Percentiles rank a stretch among this genome's conserved stretches.
Evolutionary conservation across 345 rosid species (phyloP).

Genomic region (Conringia planisiliqua): DNA sequence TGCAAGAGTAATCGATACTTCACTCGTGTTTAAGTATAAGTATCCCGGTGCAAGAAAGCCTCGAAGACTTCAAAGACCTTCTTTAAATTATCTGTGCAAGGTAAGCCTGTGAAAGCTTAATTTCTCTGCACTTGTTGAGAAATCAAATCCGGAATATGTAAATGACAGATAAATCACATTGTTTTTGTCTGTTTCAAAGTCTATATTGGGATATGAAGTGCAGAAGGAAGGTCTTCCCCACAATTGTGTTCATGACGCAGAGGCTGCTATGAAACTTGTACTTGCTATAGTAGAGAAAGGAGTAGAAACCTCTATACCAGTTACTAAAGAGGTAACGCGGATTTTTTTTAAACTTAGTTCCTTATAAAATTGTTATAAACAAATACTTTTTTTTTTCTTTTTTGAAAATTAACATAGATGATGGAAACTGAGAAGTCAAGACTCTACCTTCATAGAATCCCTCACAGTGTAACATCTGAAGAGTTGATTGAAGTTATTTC

Average conservation of each 20-base stretch:
- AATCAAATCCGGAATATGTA: not conserved
- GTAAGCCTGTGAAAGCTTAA: slow-evolving; percentile 22
- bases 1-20: slow-evolving; percentile 71
- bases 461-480: slow-evolving; percentile 41
- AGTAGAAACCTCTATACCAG: slow-evolving; percentile 32
- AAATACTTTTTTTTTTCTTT: too few relatives aligned
- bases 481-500: slow-evolving; percentile 45
- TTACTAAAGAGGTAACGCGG: slow-evolving; percentile 42
- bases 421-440: slow-evolving; percentile 44
- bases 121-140: too few relatives aligned
- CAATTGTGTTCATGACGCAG: slow-evolving; percentile 67
- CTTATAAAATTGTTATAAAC: too few relatives aligned
- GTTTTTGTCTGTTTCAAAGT: slow-evolving; percentile 34
- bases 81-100: slow-evolving; percentile 68
- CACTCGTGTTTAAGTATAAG: slow-evolving; percentile 54
- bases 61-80: slow-evolving; percentile 37
- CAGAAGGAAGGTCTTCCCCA: slow-evolving; percentile 62
- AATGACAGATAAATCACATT: not conserved
- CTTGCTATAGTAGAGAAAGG: slow-evolving; percentile 56
- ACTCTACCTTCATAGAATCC: slow-evolving; percentile 67
- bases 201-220: slow-evolving; percentile 58
- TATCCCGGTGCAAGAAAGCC: slow-evolving; percentile 30
- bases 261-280: slow-evolving; percentile 78
- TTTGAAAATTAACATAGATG: slow-evolving; percentile 27
- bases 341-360: not conserved